Evolutionary conservation across 495 filamentous ascomycete species (phyloP).

Genomic region (Aspergillus haitiensis): DNA sequence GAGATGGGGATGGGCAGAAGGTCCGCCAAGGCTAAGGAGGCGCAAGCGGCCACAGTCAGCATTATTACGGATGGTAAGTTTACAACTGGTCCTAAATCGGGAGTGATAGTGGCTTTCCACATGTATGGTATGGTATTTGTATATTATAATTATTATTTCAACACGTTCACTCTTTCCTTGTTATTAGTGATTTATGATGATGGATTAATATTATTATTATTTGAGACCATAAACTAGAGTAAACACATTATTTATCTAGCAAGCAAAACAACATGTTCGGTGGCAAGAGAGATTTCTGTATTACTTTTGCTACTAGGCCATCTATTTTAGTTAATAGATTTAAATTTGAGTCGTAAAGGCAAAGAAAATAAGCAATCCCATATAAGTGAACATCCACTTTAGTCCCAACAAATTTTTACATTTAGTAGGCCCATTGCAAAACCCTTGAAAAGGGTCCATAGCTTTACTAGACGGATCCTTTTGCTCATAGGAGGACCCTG

Average conservation of each 20-base stretch:
- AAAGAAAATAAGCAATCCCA: too few species aligned
- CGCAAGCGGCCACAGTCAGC: conserved; percentile 34
- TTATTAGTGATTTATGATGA: not conserved
- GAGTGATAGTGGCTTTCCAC: conserved; percentile 11
- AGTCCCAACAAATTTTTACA: too few species aligned
- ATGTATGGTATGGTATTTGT: conserved; percentile 5
- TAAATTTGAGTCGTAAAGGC: too few species aligned
- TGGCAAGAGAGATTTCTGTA: too few species aligned
- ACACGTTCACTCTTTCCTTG: not conserved
- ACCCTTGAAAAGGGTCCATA: not conserved
- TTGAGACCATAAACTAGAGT: too few species aligned
- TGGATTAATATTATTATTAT: not conserved
- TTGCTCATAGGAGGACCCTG: conserved; percentile 4
- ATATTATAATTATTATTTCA: not conserved
- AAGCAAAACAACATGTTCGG: too few species aligned
- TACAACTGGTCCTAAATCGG: conserved; percentile 12
- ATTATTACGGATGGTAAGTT: conserved; percentile 22
- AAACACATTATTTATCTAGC: too few species aligned
- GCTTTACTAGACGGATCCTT: not conserved
- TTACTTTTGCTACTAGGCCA: too few species aligned
- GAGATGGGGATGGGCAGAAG: conserved; percentile 42
- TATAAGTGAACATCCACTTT: too few species aligned
- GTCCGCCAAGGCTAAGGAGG: conserved; percentile 45
- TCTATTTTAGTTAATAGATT: too few species aligned
- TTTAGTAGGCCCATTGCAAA: not conserved